Percentiles rank a stretch among this genome's conserved stretches.
Evolutionary conservation across 306 rosid genomes (phyloP).

Genomic region (Sindora glabra): DNA sequence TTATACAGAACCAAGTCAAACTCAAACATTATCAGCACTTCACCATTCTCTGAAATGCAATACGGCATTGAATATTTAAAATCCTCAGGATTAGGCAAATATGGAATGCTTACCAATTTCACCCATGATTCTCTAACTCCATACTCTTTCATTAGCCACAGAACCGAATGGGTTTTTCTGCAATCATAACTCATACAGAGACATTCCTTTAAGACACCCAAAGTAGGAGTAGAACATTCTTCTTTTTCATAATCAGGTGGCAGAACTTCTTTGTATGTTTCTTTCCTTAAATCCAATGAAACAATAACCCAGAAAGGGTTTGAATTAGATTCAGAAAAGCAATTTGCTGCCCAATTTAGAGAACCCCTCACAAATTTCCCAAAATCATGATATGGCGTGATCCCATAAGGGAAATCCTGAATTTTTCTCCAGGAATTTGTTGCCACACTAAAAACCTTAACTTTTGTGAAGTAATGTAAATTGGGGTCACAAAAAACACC

Average conservation of each 20-base stretch:
- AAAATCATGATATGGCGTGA: background rate
- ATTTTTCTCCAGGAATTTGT: conserved; percentile 1
- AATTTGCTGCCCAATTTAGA: conserved; percentile 1
- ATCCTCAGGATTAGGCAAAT: conserved; percentile 8
- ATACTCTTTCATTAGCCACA: conserved; percentile 12
- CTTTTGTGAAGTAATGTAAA: background rate
- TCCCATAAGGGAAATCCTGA: conserved; percentile 8
- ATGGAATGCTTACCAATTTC: conserved; percentile 3
- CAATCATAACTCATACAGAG: conserved; percentile 1
- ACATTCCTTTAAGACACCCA: background rate
- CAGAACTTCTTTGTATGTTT: background rate
- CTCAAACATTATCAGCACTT: conserved; percentile 4
- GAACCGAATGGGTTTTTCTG: background rate
- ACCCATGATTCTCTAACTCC: conserved; percentile 4
- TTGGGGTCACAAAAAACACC: conserved; percentile 1
- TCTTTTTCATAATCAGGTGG: conserved; percentile 2
- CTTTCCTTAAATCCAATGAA: background rate
- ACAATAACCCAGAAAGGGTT: background rate
- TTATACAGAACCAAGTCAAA: conserved; percentile 11
- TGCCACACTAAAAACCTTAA: background rate
- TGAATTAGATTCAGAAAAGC: background rate
- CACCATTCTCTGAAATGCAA: conserved; percentile 8
- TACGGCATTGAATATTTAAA: conserved; percentile 1
- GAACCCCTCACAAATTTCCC: conserved; percentile 11
- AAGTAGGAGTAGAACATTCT: background rate